Evolutionary conservation across 345 rosid species (phyloP), one percentile per base, ranked within the genome.

Genomic region (Microcos paniculata): DNA sequence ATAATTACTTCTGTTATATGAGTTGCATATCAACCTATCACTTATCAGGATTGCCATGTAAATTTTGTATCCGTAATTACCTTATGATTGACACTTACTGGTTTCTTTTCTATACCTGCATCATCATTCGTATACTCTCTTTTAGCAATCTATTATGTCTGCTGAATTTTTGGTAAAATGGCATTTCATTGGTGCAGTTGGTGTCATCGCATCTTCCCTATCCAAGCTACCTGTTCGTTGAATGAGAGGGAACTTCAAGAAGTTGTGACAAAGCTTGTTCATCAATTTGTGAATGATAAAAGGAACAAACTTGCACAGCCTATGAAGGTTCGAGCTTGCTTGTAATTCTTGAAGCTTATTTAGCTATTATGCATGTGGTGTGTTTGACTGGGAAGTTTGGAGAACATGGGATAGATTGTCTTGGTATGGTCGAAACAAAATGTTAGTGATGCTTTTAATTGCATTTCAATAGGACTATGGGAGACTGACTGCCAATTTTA

Each of bases 121-220:
- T 52, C n/a, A 53, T 21, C 31, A 38, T 35, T 71, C 23, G 14
- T 70, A 31, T 70, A 21, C 28, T 51, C 30, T 68, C 55, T 21
- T 14, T 68, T 40, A 28, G 48, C 48, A 19, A 70, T 13, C 58
- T 58, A 31, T 82, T 16, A 31, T 21, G 45, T 52, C 42, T 46
- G 19, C 40, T 63, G 40, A 66, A 49, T 70, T 69, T 46, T 10
- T n/a, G 48, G 18, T 68, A 77, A 70, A 62, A 59, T 49, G 48
- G 56, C 53, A 42, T 81, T 82, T 62, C 52, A 68, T 61, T 77
- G 80, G 51, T 87, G 84, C 82, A 95, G 99, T 26, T 95, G 99
- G 99, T 93, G 98, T 77, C 97, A 95, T 85, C 96, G 98, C 59
- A 87, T 95, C 70, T 89, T 89, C 82, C 98, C 99, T 10, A 87